These are phyloP conservation scores for Boehmeria nivea DNA, from an alignment of 306 rosid genomes.

Conservation along the genomic window DNA sequence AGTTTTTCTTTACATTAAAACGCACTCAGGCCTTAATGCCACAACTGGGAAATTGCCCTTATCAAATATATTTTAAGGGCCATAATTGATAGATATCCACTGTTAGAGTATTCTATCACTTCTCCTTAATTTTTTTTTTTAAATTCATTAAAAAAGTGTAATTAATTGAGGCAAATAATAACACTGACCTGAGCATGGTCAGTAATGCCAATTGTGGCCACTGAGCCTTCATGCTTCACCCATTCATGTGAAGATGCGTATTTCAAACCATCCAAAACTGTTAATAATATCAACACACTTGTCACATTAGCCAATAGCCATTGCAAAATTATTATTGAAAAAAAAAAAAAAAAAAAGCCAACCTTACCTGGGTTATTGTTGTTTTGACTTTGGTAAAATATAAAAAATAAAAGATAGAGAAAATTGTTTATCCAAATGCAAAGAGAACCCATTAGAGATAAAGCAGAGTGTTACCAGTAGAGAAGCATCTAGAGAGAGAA, in stretches of 20 bases:
- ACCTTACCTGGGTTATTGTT: background rate
- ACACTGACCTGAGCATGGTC: conserved; percentile 84
- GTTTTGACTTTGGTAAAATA: background rate
- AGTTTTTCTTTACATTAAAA: no score
- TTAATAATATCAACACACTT: conserved; percentile 12
- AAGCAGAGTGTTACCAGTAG: conserved; percentile 42
- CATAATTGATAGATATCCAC: no score
- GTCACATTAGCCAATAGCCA: no score
- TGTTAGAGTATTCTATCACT: no score
- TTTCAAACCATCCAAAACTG: conserved; percentile 93
- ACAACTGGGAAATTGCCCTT: no score
- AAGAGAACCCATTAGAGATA: conserved; percentile 1
- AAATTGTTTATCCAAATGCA: background rate
- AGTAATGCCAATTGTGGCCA: conserved; percentile 82
- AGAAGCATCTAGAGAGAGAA: conserved; percentile 72
- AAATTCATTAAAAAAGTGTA: no score
- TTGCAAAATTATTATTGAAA: no score
- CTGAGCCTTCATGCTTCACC: conserved; percentile 93
- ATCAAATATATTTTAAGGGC: no score
- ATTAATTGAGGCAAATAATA: background rate
- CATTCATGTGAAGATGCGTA: conserved; percentile 94
- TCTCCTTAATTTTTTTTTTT: no score
- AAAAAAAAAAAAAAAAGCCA: background rate
- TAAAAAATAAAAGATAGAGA: background rate
- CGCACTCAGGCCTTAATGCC: no score